Conservation (phyloP, 129 eudicot genomes). For the Helianthus tuberosus region DNA sequence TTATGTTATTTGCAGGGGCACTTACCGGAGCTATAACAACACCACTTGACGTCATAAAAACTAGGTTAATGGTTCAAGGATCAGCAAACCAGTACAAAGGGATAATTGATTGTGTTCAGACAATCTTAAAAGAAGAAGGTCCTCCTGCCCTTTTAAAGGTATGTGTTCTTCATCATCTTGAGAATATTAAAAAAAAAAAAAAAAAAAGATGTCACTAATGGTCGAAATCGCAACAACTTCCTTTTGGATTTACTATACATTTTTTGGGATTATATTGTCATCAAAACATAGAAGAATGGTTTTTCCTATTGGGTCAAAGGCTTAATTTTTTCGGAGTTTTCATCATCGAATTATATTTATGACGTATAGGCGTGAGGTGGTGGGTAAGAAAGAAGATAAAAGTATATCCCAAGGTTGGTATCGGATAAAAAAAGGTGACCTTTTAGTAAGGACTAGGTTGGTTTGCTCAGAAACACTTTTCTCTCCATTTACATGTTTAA, state of each 20-base stretch:
- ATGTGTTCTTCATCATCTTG: conserved; percentile 4
- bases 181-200: not conserved
- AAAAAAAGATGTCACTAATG: too few species aligned
- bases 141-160: conserved; percentile 89
- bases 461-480: not conserved
- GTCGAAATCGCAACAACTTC: too few species aligned
- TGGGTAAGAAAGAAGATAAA: not conserved
- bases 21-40: conserved; percentile 96
- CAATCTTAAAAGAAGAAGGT: conserved; percentile 83
- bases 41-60: conserved; percentile 96
- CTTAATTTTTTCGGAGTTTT: too few species aligned
- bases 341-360: not conserved
- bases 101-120: conserved; percentile 70
- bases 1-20: conserved; percentile 56
- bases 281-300: too few species aligned
- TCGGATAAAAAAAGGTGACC: not conserved
- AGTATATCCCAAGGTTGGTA: not conserved
- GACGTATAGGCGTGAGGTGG: not conserved
- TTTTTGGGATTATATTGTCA: too few species aligned
- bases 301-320: too few species aligned
- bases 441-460: not conserved
- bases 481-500: not conserved
- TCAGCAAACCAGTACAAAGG: conserved; percentile 90
- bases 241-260: too few species aligned
- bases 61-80: conserved; percentile 95